phyloP scores from a whole-genome alignment of 2,329 filamentous ascomycete genomes.

The Penicillium verrucosum region DNA sequence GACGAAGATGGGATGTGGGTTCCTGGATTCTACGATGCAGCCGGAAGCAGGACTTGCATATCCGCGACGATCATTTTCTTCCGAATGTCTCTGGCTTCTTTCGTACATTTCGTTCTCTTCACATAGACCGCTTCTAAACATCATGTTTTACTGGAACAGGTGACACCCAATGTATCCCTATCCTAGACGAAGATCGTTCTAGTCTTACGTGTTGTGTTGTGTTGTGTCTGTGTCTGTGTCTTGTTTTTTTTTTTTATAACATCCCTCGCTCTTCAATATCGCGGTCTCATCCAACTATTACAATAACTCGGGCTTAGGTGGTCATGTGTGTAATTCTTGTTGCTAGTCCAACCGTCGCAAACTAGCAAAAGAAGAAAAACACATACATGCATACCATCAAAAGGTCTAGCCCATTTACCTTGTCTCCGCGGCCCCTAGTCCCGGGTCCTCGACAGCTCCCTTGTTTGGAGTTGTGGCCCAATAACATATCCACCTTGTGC shows the following conservation, averaged over 20 bases:
- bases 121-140: conserved; percentile 5
- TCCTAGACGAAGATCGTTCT: background rate
- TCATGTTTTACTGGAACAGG: background rate
- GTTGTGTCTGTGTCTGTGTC: background rate
- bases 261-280: background rate
- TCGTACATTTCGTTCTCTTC: background rate
- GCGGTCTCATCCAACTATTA: background rate
- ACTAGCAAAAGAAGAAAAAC: background rate
- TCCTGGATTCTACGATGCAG: conserved; percentile 11
- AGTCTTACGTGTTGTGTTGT: background rate
- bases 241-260: background rate
- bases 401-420: conserved; percentile 3
- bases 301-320: background rate
- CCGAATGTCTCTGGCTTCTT: background rate
- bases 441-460: conserved; percentile 9
- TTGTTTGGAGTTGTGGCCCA: conserved; percentile 21
- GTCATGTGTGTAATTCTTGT: conserved; percentile 1
- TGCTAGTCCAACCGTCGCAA: background rate
- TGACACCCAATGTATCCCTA: conserved; percentile 4
- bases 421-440: background rate
- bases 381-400: background rate
- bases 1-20: conserved; percentile 10
- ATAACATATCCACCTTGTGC: conserved; percentile 15
- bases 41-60: conserved; percentile 23
- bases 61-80: conserved; percentile 19